These are phyloP conservation scores for Arthrobotrys sphaeroides DNA, from an alignment of 2,329 filamentous ascomycete species.

Conservation along the genomic window DNA sequence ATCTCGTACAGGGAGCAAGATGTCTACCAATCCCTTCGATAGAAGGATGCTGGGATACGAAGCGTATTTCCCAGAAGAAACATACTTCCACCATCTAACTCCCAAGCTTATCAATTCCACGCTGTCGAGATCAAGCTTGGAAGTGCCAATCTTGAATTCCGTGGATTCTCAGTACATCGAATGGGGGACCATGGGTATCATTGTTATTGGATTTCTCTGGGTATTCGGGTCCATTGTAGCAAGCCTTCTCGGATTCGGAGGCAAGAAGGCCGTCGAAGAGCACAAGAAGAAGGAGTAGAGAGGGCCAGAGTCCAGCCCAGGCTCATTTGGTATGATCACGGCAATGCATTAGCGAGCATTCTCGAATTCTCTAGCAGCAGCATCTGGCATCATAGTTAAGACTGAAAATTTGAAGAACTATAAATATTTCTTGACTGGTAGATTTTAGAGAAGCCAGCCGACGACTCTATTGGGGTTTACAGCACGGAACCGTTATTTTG, in stretches of 20 bases:
- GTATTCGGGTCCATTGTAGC: constrained; percentile 46
- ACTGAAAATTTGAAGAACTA: not conserved
- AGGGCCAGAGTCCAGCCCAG: too few species aligned
- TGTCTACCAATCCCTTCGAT: constrained; percentile 56
- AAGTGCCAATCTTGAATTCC: constrained; percentile 55
- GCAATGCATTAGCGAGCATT: not conserved
- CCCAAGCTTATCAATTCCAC: constrained; percentile 51
- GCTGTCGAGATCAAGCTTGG: constrained; percentile 35
- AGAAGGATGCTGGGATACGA: constrained; percentile 56
- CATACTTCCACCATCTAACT: constrained; percentile 56
- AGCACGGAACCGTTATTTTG: too few species aligned
- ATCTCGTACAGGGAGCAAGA: constrained; percentile 49
- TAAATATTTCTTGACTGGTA: too few species aligned
- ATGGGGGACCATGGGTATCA: constrained; percentile 54
- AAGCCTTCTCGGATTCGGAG: constrained; percentile 17
- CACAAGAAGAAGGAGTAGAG: constrained; percentile 43
- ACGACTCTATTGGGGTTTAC: too few species aligned
- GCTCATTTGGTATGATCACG: too few species aligned
- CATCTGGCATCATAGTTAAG: not conserved
- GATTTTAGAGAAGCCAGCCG: too few species aligned
- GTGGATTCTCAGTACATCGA: constrained; percentile 52
- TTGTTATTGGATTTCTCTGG: constrained; percentile 56
- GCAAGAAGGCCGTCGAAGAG: constrained; percentile 10
- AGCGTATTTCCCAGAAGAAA: constrained; percentile 55
- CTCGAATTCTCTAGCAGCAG: not conserved